These are phyloP conservation scores for Apiotrichum porosum DNA, from an alignment of 1,284 basidiomycete species.

Conservation along the genomic window DNA sequence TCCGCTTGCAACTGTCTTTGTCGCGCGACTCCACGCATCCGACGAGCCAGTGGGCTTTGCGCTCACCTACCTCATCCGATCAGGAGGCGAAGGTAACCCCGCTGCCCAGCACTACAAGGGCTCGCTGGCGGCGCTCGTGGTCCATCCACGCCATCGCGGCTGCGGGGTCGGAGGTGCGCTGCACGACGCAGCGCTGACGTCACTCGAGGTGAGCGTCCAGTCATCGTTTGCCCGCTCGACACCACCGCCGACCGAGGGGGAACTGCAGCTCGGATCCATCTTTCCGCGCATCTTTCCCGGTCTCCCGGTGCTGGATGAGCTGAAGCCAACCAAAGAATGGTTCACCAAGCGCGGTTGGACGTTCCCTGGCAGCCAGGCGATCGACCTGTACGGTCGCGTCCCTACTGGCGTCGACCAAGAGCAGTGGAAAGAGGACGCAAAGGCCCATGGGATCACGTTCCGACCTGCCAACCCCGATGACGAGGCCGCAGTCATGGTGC, in stretches of 20 bases:
- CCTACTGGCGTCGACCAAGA: constrained; percentile 4
- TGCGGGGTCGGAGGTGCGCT: constrained; percentile 19
- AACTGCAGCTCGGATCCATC: constrained; percentile 21
- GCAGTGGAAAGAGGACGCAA: constrained; percentile 5
- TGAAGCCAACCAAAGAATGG: constrained; percentile 10
- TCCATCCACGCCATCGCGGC: constrained; percentile 9
- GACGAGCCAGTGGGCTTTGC: constrained; percentile 13
- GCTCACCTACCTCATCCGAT: constrained; percentile 14
- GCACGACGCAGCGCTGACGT: constrained; percentile 10
- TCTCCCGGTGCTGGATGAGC: constrained; percentile 12
- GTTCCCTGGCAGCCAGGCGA: background rate
- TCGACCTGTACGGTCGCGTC: constrained; percentile 13
- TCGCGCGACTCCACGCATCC: constrained; percentile 1
- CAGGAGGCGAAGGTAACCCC: constrained; percentile 2
- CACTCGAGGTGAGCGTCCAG: constrained; percentile 8
- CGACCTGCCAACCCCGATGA: constrained; percentile 10
- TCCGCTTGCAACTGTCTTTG: constrained; percentile 5
- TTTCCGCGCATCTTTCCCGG: constrained; percentile 31
- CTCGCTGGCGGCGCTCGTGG: constrained; percentile 12
- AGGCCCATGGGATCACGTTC: constrained; percentile 14
- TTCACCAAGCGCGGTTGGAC: constrained; percentile 17
- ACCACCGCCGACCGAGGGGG: constrained; percentile 2
- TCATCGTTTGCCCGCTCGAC: constrained; percentile 4
- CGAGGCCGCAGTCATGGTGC: constrained; percentile 7
- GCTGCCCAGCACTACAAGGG: constrained; percentile 18